A percentile compares a stretch with the other conserved stretches of the same genome.
These are phyloP conservation scores for Ganoderma sinense DNA, from an alignment of 1,284 basidiomycete species.

Conservation along the genomic window DNA sequence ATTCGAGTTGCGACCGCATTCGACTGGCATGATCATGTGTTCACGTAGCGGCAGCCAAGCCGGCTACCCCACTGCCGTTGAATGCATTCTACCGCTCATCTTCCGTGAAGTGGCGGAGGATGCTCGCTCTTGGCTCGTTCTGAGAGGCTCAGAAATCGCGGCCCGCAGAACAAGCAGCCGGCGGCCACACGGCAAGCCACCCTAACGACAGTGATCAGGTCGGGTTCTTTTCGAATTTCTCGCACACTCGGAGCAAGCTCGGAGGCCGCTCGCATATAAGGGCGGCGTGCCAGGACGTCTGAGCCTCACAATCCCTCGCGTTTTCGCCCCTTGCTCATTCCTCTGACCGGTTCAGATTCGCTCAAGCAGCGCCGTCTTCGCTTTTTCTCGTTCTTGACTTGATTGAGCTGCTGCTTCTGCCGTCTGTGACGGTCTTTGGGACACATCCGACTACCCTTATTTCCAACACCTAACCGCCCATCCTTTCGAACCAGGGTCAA, in stretches of 20 bases:
- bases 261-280: constrained; percentile 8
- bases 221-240: constrained; percentile 15
- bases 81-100: background rate
- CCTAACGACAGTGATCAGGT: constrained; percentile 25
- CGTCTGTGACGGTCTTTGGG: constrained; percentile 34
- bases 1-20: background rate
- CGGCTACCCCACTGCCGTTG: background rate
- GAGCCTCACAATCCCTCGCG: constrained; percentile 7
- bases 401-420: constrained; percentile 29
- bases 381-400: constrained; percentile 18
- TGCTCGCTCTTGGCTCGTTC: background rate
- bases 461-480: background rate
- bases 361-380: constrained; percentile 25
- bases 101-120: background rate
- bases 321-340: constrained; percentile 16
- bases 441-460: constrained; percentile 16
- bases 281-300: background rate
- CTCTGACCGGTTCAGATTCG: constrained; percentile 32
- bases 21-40: background rate
- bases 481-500: constrained; percentile 6
- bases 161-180: constrained; percentile 1
- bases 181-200: constrained; percentile 15
- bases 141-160: background rate
- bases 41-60: background rate
- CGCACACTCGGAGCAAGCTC: background rate